A percentile compares a stretch with the other conserved stretches of the same genome.
phyloP scores from a whole-genome alignment of 331 rosid genomes.

The Pyracantha coccinea region DNA sequence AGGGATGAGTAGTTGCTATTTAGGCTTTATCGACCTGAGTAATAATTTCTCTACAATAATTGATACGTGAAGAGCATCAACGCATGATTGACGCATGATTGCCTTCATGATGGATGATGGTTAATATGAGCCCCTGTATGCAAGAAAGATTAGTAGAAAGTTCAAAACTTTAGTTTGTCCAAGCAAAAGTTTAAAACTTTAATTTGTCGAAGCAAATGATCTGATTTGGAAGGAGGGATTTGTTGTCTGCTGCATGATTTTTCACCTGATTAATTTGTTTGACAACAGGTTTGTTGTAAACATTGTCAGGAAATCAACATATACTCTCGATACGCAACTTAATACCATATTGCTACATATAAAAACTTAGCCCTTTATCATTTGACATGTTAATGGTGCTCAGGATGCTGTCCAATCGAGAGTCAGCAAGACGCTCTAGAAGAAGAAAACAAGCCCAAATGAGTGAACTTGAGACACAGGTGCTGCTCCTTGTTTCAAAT shows the following conservation, averaged over 20 bases:
- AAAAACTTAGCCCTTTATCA: slow-evolving; percentile 9
- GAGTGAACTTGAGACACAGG: slow-evolving; percentile 50
- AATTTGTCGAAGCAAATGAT: not conserved
- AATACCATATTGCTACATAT: not conserved
- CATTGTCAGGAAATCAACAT: slow-evolving; percentile 10
- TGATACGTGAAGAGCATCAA: not conserved
- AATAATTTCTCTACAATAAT: not conserved
- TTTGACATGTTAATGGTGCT: slow-evolving; percentile 25
- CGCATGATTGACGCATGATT: not conserved
- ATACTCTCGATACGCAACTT: slow-evolving; percentile 10
- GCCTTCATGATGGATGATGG: not conserved
- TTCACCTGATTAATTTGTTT: slow-evolving; percentile 11
- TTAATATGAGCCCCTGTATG: not conserved
- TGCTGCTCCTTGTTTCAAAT: slow-evolving; percentile 5
- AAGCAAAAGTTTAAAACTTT: not conserved
- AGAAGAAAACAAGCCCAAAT: slow-evolving; percentile 49
- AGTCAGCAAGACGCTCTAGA: slow-evolving; percentile 42
- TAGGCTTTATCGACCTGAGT: not conserved
- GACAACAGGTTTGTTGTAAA: slow-evolving; percentile 10
- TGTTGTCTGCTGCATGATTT: not conserved
- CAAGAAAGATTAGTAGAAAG: not conserved
- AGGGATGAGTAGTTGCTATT: not conserved
- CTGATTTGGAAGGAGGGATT: slow-evolving; percentile 1
- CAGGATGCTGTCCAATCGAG: slow-evolving; percentile 56
- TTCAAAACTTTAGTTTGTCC: not conserved